Conservation (phyloP, 202 grass and related monocot species). For the Saccharum hybrid region DNA sequence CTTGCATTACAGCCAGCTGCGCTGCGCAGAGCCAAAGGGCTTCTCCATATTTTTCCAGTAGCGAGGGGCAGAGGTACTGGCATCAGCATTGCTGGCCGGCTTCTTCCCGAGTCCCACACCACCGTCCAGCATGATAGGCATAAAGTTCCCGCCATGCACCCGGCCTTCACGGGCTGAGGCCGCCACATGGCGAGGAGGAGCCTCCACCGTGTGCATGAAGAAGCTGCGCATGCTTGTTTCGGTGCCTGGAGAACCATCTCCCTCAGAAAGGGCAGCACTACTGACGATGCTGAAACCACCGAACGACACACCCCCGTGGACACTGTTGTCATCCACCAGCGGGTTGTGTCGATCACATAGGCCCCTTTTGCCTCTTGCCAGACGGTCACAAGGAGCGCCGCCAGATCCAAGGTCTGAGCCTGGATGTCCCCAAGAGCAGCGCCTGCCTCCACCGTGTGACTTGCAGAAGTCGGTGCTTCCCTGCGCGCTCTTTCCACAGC, state of each 20-base stretch:
- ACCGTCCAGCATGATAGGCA: constrained; percentile 54
- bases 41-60: constrained; percentile 18
- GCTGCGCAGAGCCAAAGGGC: not conserved
- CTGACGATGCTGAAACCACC: constrained; percentile 39
- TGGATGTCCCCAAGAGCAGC: constrained; percentile 68
- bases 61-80: constrained; percentile 20
- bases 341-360: constrained; percentile 61
- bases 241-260: constrained; percentile 7
- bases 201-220: constrained; percentile 34
- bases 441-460: constrained; percentile 74
- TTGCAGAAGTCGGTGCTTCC: constrained; percentile 95
- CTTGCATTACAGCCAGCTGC: constrained; percentile 50
- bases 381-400: constrained; percentile 60
- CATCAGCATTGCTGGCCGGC: not conserved
- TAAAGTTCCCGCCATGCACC: constrained; percentile 70
- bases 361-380: constrained; percentile 69
- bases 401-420: constrained; percentile 48
- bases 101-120: constrained; percentile 35
- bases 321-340: constrained; percentile 58
- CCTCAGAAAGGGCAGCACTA: constrained; percentile 28
- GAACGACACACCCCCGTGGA: constrained; percentile 65
- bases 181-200: not conserved
- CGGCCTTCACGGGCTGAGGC: constrained; percentile 54
- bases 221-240: constrained; percentile 39
- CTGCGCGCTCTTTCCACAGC: constrained; percentile 78